Evolutionary conservation across 176 grass and related monocot species (phyloP).

Genomic region (Bothriochloa decipiens): DNA sequence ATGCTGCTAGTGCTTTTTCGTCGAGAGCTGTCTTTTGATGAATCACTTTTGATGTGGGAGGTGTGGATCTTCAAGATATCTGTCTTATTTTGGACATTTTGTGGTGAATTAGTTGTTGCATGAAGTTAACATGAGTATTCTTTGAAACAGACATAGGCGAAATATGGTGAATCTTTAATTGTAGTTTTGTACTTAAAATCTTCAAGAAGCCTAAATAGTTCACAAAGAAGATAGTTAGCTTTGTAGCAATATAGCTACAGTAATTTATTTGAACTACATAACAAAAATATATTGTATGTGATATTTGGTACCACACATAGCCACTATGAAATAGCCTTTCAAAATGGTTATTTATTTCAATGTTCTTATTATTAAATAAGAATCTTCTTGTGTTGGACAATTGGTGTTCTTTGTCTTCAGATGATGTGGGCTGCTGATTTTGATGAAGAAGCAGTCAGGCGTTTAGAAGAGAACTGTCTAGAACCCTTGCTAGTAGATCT

Average conservation of each 20-base stretch:
- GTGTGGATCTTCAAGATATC: constrained; percentile 53
- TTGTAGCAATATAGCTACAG: constrained; percentile 9
- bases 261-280: constrained; percentile 27
- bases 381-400: constrained; percentile 26
- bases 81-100: constrained; percentile 33
- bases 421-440: constrained; percentile 99
- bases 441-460: constrained; percentile 66
- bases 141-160: constrained; percentile 2
- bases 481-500: constrained; percentile 59
- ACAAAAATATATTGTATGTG: neutral
- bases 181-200: constrained; percentile 1
- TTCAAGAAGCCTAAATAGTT: constrained; percentile 14
- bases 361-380: constrained; percentile 4
- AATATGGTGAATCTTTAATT: constrained; percentile 9
- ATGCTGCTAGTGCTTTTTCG: constrained; percentile 98
- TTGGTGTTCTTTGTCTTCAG: constrained; percentile 52
- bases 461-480: constrained; percentile 79
- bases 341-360: neutral
- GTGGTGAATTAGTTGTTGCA: neutral
- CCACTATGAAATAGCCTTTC: neutral
- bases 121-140: constrained; percentile 3
- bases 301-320: constrained; percentile 18
- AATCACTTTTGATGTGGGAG: constrained; percentile 94
- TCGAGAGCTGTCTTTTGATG: constrained; percentile 94
- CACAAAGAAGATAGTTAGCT: constrained; percentile 1